phyloP scores from a whole-genome alignment of 2,329 filamentous ascomycete genomes.

The Cladosporium sp. region DNA sequence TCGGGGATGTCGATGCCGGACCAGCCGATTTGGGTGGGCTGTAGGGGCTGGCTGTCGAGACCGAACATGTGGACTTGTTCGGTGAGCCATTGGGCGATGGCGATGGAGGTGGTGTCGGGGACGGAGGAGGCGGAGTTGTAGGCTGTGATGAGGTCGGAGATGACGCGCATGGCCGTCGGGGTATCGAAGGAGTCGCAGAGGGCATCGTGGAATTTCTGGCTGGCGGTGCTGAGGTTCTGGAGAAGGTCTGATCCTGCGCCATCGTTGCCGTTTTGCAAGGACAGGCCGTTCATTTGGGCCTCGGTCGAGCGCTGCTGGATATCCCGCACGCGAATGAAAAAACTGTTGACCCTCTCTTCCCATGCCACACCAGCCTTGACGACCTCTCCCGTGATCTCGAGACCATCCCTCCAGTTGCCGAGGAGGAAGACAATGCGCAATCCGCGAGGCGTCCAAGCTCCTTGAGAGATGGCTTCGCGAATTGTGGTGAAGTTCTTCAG shows the following conservation, averaged over 20 bases:
- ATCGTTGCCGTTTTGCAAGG: conserved; percentile 16
- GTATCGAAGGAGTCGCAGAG: conserved; percentile 87
- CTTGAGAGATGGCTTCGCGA: conserved; percentile 64
- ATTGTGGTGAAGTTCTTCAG: conserved; percentile 96
- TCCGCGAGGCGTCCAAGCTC: conserved; percentile 69
- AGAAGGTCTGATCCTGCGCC: conserved; percentile 35
- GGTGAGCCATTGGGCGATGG: conserved; percentile 71
- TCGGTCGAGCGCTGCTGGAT: conserved; percentile 27
- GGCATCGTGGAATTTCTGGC: conserved; percentile 55
- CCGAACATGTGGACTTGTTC: conserved; percentile 80
- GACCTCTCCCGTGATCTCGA: conserved; percentile 84
- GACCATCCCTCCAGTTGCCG: conserved; percentile 81
- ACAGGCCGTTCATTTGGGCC: conserved; percentile 5
- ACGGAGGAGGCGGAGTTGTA: conserved; percentile 56
- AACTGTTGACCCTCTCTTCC: conserved; percentile 72
- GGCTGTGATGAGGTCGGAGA: conserved; percentile 70
- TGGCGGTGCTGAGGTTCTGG: conserved; percentile 47
- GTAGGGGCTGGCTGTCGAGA: conserved; percentile 54
- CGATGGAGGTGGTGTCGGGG: conserved; percentile 43
- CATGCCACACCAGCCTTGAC: conserved; percentile 66
- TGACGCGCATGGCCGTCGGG: conserved; percentile 67
- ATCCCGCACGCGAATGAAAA: conserved; percentile 56
- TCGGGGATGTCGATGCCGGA: conserved; percentile 58
- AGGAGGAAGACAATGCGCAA: conserved; percentile 83
- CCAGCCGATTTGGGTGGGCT: conserved; percentile 52